Conservation (phyloP, 2,329 filamentous ascomycete genomes). For the Botrytis galanthina region DNA sequence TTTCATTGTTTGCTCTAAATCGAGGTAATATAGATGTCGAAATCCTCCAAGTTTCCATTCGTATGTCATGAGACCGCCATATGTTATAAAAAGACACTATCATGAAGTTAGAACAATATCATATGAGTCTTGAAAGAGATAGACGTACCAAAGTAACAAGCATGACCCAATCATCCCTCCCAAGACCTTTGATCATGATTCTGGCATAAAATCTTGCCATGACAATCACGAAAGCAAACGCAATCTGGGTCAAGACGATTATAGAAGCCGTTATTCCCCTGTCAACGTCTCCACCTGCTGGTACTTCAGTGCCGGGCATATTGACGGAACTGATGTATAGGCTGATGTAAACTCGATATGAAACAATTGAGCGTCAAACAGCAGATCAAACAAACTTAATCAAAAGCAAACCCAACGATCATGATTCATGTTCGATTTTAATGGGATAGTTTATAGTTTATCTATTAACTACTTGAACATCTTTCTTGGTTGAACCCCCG, state of each 20-base stretch:
- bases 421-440: background rate
- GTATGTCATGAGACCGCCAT: conserved; percentile 10
- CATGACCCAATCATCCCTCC: conserved; percentile 19
- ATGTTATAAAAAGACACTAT: conserved; percentile 12
- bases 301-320: background rate
- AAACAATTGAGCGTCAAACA: background rate
- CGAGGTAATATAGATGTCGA: conserved; percentile 17
- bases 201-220: conserved; percentile 18
- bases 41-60: conserved; percentile 16
- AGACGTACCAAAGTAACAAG: conserved; percentile 15
- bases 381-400: background rate
- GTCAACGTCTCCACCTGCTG: conserved; percentile 12
- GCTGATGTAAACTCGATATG: background rate
- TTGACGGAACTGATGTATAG: background rate
- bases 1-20: background rate
- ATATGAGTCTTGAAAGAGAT: background rate
- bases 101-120: background rate
- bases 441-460: background rate
- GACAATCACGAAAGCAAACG: conserved; percentile 16
- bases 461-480: background rate
- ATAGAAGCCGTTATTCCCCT: conserved; percentile 3
- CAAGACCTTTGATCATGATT: conserved; percentile 8
- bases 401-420: background rate
- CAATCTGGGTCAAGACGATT: conserved; percentile 1
- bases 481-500: background rate